Evolutionary conservation across 2,329 filamentous ascomycete genomes (phyloP), one percentile per base, ranked within the genome.

Genomic region (Pestalotiopsis sp.): DNA sequence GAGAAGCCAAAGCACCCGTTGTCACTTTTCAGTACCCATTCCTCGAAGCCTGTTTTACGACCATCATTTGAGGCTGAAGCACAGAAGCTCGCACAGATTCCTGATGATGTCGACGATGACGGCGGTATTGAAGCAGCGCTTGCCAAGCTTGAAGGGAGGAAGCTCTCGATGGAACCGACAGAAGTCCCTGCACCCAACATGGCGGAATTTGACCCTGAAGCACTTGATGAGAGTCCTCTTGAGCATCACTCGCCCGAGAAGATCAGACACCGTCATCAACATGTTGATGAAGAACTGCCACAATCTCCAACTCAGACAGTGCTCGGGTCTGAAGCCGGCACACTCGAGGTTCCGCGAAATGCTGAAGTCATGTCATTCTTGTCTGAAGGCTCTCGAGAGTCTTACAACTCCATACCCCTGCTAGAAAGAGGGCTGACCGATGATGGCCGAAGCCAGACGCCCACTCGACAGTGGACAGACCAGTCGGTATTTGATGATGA

Each of bases 61-160:
- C 87, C 89, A 1, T 98, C 95, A 0, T 98, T 98, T 73, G 94
- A 98, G 79, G 91, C 88, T 2, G 94, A 97, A 74, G 93, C 97
- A 1, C 91, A 95, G 69, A 93, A 93, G 74, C 88, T 99, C 66
- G 93, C 95, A 2, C 91, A 93, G 67, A 93, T 98, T 31, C 94
- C 95, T 0, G 95, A 98, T 76, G 93, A 97, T 49, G 78, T 83
- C 17, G 87, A 91, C 70, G 91, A 92, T 60, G 93, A 97, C 76
- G 94, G 94, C 6, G 95, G 95, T 13, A 91, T 98, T 31, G 96
- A 98, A 76, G 94, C 95, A n/a, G 93, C 96, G 0, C 80, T 99
- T 64, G 81, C 95, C 74, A 99, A 98, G 76, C 86, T 99, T 0
- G 96, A 99, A 81, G 96, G 96, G 11, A 79, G 73, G 71, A 81